Evolutionary conservation across 805 yeast genomes (phyloP).

Genomic region (Lipomyces mesembrius): DNA sequence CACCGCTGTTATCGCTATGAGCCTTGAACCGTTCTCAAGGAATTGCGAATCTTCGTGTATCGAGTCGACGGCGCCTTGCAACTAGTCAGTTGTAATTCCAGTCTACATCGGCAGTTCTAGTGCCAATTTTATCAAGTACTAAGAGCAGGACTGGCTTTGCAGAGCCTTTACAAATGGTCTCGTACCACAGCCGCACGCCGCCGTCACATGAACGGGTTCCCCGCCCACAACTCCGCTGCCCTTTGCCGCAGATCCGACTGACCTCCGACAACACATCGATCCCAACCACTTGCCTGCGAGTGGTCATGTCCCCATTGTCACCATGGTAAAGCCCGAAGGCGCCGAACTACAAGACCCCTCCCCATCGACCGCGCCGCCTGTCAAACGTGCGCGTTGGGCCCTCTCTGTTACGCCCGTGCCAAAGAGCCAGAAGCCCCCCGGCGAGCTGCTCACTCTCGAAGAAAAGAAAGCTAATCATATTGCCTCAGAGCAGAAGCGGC

Average conservation of each 20-base stretch:
- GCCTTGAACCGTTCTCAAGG: no score
- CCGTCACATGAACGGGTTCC: not conserved
- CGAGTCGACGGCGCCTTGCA: no score
- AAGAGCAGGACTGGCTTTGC: no score
- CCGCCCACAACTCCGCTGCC: not conserved
- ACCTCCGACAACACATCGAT: not conserved
- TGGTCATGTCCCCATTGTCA: not conserved
- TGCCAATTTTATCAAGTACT: no score
- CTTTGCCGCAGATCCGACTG: not conserved
- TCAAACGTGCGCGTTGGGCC: constrained; percentile 13
- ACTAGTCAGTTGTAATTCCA: no score
- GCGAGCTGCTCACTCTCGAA: constrained; percentile 42
- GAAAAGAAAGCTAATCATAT: constrained; percentile 66
- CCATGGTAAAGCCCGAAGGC: not conserved
- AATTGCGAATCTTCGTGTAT: no score
- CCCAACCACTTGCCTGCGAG: not conserved
- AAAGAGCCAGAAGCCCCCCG: constrained; percentile 38
- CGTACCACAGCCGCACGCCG: not conserved
- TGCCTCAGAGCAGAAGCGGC: constrained; percentile 82
- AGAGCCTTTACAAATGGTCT: not conserved
- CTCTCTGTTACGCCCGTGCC: constrained; percentile 31
- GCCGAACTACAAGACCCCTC: not conserved
- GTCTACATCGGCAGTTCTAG: no score
- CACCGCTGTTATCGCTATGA: no score
- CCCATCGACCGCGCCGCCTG: constrained; percentile 4